phyloP scores from a whole-genome alignment of 129 eudicot genomes.

The Cynara cardunculus region DNA sequence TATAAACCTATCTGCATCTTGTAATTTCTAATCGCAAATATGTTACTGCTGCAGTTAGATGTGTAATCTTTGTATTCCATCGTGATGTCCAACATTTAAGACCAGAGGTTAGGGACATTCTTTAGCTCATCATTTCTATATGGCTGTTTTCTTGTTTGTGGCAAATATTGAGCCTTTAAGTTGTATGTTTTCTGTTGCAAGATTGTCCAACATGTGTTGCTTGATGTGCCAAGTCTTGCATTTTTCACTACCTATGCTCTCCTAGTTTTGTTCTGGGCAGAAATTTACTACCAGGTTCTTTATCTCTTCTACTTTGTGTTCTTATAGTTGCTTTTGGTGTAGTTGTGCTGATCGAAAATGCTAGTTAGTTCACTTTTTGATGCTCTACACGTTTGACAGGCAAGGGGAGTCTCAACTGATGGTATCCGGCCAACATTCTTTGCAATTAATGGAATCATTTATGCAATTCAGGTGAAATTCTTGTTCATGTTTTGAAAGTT shows the following conservation, averaged over 20 bases:
- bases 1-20: not conserved
- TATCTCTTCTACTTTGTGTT: constrained; percentile 5
- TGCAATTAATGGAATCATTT: constrained; percentile 64
- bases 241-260: constrained; percentile 95
- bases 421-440: constrained; percentile 76
- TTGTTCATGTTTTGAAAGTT: constrained; percentile 1
- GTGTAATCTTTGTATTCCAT: constrained; percentile 64
- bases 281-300: constrained; percentile 82
- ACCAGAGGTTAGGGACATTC: constrained; percentile 62
- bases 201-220: constrained; percentile 72
- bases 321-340: not conserved
- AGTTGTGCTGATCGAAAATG: not conserved
- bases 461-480: constrained; percentile 69
- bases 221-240: constrained; percentile 88
- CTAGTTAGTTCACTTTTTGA: constrained; percentile 14
- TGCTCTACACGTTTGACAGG: constrained; percentile 39
- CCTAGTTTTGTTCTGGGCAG: constrained; percentile 92
- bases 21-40: not conserved
- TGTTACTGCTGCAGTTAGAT: constrained; percentile 63
- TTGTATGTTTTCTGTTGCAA: constrained; percentile 10
- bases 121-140: not conserved
- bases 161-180: not conserved
- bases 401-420: constrained; percentile 79
- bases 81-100: constrained; percentile 54
- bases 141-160: not conserved